phyloP scores from a whole-genome alignment of 352 stramenopile species.

The Pythium sp. region DNA sequence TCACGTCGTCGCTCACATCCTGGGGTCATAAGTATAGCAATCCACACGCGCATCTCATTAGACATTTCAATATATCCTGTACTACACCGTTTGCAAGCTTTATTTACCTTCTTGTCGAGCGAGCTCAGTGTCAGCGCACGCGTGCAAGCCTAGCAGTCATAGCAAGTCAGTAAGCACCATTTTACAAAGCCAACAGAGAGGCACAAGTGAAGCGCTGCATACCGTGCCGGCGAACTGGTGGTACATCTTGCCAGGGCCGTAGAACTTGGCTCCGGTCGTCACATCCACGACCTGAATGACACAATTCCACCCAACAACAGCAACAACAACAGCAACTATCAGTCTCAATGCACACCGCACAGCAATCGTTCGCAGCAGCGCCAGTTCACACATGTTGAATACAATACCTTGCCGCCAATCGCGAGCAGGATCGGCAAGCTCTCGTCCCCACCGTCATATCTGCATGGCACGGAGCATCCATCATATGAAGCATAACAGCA shows the following conservation, averaged over 20 bases:
- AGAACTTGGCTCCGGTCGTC: slow-evolving; percentile 69
- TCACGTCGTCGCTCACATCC: slow-evolving; percentile 72
- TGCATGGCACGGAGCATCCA: slow-evolving; percentile 18
- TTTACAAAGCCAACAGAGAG: not conserved
- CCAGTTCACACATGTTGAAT: not conserved
- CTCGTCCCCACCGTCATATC: slow-evolving; percentile 67
- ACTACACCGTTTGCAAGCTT: no score
- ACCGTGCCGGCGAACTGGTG: slow-evolving; percentile 71
- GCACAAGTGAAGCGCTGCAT: slow-evolving; percentile 5
- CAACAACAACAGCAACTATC: slow-evolving; percentile 10
- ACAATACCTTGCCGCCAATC: slow-evolving; percentile 62
- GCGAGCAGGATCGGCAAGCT: slow-evolving; percentile 63
- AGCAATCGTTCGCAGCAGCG: not conserved
- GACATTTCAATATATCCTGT: not conserved
- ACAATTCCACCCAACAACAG: slow-evolving; percentile 1
- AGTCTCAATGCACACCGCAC: not conserved
- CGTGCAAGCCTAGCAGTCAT: slow-evolving; percentile 52
- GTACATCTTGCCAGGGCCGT: slow-evolving; percentile 69
- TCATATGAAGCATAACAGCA: slow-evolving; percentile 9
- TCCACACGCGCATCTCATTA: not conserved
- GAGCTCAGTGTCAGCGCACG: slow-evolving; percentile 67
- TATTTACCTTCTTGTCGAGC: slow-evolving; percentile 57
- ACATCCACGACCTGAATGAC: slow-evolving; percentile 59
- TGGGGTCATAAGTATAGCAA: slow-evolving; percentile 15
- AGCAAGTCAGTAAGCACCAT: not conserved